Evolutionary conservation across 2,329 filamentous ascomycete species (phyloP).

Genomic region (Emydomyces testavorans): DNA sequence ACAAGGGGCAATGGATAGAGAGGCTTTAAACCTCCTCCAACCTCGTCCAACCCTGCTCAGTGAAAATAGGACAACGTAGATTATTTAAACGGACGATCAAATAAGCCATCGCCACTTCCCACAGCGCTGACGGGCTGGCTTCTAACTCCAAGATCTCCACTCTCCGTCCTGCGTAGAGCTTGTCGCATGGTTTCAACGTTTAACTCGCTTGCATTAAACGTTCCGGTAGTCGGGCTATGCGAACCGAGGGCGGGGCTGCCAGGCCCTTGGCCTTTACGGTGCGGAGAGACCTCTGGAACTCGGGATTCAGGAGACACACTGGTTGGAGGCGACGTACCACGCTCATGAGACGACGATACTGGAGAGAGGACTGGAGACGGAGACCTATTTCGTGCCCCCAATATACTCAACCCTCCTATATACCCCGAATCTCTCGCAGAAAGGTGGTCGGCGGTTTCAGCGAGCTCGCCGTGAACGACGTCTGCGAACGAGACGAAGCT

Average conservation of each 20-base stretch:
- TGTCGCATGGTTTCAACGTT: slow-evolving; percentile 92
- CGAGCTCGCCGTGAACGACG: slow-evolving; percentile 64
- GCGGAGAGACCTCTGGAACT: slow-evolving; percentile 59
- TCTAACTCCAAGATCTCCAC: slow-evolving; percentile 55
- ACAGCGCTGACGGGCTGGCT: slow-evolving; percentile 16
- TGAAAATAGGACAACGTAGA: neutral
- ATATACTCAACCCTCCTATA: slow-evolving; percentile 51
- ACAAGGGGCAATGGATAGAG: too few relatives aligned
- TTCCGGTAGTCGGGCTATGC: slow-evolving; percentile 42
- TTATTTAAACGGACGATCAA: slow-evolving; percentile 23
- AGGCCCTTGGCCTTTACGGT: slow-evolving; percentile 43
- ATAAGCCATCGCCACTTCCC: slow-evolving; percentile 22
- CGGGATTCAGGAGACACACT: slow-evolving; percentile 66
- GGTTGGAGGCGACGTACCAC: slow-evolving; percentile 60
- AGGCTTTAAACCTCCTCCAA: too few relatives aligned
- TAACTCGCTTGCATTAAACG: slow-evolving; percentile 50
- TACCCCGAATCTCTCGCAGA: slow-evolving; percentile 56
- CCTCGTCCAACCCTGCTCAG: too few relatives aligned
- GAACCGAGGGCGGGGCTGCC: slow-evolving; percentile 50
- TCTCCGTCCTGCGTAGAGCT: slow-evolving; percentile 72
- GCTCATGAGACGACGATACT: slow-evolving; percentile 53
- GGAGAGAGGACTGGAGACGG: slow-evolving; percentile 24
- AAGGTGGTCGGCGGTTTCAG: slow-evolving; percentile 33
- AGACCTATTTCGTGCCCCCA: slow-evolving; percentile 35
- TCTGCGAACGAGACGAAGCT: slow-evolving; percentile 97